Percentiles rank a stretch among this genome's conserved stretches.
Conservation (phyloP, 106 monocot genomes). For the Hemerocallis citrina region DNA sequence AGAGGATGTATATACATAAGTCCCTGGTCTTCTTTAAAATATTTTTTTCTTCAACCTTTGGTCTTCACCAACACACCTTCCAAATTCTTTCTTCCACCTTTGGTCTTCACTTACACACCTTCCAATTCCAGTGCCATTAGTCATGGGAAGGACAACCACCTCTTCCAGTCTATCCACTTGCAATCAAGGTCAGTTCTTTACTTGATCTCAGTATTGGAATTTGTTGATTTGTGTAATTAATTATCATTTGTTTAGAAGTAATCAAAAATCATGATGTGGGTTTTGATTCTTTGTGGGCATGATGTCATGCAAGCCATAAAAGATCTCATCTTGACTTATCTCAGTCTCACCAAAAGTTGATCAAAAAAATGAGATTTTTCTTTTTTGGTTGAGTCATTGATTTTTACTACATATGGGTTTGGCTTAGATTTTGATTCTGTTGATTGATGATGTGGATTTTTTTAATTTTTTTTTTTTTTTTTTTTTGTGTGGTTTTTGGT, state of each 20-base stretch:
- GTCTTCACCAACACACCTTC: too few relatives aligned
- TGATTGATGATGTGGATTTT: background rate
- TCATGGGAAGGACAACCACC: background rate
- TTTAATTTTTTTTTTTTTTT: too few relatives aligned
- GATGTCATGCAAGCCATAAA: constrained; percentile 7
- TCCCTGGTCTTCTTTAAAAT: too few relatives aligned
- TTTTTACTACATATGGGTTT: background rate
- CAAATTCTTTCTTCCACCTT: background rate
- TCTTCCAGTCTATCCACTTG: constrained; percentile 1
- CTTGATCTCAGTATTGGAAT: too few relatives aligned
- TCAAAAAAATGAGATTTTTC: too few relatives aligned
- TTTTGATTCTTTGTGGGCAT: background rate
- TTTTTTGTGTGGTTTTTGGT: too few relatives aligned
- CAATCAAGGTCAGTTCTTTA: constrained; percentile 5
- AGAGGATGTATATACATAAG: background rate
- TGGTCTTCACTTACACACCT: constrained; percentile 4
- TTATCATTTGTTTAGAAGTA: background rate
- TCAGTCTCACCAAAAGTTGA: too few relatives aligned
- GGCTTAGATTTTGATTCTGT: background rate
- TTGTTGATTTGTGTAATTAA: background rate
- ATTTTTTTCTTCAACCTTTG: too few relatives aligned
- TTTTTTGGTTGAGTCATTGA: too few relatives aligned
- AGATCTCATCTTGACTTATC: constrained; percentile 5
- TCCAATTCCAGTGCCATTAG: background rate
- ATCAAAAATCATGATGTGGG: constrained; percentile 9